Conservation (phyloP, 2,329 filamentous ascomycete species). For the Apiospora phragmitis region DNA sequence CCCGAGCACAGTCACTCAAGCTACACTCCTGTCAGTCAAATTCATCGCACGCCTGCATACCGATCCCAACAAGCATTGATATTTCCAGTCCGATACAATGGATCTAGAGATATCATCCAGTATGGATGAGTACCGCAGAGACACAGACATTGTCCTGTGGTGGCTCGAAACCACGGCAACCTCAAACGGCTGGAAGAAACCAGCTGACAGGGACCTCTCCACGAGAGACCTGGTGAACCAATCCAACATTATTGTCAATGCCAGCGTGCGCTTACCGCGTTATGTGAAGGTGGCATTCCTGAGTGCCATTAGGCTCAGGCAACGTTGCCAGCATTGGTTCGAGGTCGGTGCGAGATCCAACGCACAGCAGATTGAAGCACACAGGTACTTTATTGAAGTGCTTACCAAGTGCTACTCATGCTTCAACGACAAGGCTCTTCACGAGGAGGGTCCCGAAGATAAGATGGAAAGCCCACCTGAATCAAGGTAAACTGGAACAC, state of each 20-base stretch:
- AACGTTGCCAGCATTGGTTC: background rate
- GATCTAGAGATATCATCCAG: background rate
- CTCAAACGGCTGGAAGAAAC: background rate
- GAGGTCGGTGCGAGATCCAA: background rate
- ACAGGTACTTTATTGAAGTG: background rate
- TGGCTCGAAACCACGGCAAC: background rate
- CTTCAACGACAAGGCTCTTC: background rate
- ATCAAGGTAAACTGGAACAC: background rate
- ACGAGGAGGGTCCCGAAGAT: background rate
- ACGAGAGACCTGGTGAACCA: background rate
- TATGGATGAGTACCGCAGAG: background rate
- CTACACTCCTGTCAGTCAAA: too few species aligned
- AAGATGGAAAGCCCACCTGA: background rate
- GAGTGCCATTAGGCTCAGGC: background rate
- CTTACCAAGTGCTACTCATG: background rate
- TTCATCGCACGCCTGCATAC: too few species aligned
- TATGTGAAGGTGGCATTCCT: background rate
- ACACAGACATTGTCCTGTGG: background rate
- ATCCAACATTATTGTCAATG: background rate
- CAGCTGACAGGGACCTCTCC: background rate
- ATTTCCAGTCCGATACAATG: background rate
- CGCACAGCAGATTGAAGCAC: background rate
- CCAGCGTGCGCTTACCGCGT: background rate
- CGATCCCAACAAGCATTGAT: background rate
- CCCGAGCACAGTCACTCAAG: too few species aligned